Percentiles rank a stretch among this genome's conserved stretches.
phyloP scores from a whole-genome alignment of 257 asterid genomes.

The Vinca minor region DNA sequence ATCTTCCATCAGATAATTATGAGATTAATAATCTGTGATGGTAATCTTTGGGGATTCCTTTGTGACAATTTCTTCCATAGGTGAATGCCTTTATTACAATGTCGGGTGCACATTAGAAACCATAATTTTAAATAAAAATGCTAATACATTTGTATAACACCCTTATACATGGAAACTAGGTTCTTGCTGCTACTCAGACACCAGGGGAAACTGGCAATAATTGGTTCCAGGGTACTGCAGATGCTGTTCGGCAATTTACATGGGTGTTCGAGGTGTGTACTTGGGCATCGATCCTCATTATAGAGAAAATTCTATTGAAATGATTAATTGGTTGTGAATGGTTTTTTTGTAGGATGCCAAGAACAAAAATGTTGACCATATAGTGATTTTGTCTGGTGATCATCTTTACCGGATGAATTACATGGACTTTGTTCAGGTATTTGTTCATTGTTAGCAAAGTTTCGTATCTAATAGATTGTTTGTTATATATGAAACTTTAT shows the following conservation, averaged over 20 bases:
- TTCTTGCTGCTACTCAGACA: conserved; percentile 96
- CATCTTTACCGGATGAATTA: conserved; percentile 97
- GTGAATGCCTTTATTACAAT: not conserved
- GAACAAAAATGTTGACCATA: conserved; percentile 63
- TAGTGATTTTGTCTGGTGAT: conserved; percentile 83
- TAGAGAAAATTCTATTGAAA: not conserved
- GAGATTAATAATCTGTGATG: too few species aligned
- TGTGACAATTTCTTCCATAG: not conserved
- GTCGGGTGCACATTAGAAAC: not conserved
- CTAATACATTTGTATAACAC: not conserved
- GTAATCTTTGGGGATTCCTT: too few species aligned
- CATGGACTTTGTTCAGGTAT: conserved; percentile 94
- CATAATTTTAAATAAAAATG: not conserved
- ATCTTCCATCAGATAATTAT: too few species aligned
- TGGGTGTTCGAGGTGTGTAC: conserved; percentile 88
- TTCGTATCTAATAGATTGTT: not conserved
- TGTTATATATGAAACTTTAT: not conserved
- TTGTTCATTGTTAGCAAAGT: not conserved
- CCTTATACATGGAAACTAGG: conserved; percentile 32
- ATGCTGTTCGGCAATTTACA: conserved; percentile 86
- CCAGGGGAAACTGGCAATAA: conserved; percentile 82
- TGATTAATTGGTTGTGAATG: conserved; percentile 11
- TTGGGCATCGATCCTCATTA: not conserved
- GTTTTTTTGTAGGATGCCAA: conserved; percentile 59
- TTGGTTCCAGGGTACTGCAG: conserved; percentile 99